These are phyloP conservation scores for Camellia oleifera DNA, from an alignment of 179 eudicot species.

Conservation along the genomic window DNA sequence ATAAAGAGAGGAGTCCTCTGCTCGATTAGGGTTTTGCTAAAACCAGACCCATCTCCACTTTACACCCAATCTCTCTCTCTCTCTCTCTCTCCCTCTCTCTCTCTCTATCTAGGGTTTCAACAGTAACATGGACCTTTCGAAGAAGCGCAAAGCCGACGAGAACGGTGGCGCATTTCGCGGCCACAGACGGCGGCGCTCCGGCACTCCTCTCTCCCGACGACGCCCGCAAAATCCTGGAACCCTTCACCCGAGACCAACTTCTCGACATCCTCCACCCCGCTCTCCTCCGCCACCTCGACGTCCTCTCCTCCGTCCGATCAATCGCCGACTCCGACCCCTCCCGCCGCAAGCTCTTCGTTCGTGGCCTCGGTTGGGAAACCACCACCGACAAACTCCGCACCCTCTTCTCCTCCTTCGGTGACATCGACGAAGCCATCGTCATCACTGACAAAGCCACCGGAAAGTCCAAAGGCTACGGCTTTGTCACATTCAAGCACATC, in stretches of 20 bases:
- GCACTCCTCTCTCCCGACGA: slow-evolving; percentile 31
- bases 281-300: slow-evolving; percentile 37
- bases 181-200: slow-evolving; percentile 1
- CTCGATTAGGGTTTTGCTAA: neutral
- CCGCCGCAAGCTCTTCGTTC: slow-evolving; percentile 58
- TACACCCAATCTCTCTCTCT: too few relatives aligned
- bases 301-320: slow-evolving; percentile 40
- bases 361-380: slow-evolving; percentile 56
- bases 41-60: neutral
- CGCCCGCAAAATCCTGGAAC: slow-evolving; percentile 43
- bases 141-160: slow-evolving; percentile 59
- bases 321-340: slow-evolving; percentile 43
- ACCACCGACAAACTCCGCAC: slow-evolving; percentile 41
- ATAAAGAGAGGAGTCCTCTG: too few relatives aligned
- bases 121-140: slow-evolving; percentile 29
- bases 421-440: slow-evolving; percentile 49
- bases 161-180: slow-evolving; percentile 30
- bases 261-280: slow-evolving; percentile 42
- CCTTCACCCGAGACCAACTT: slow-evolving; percentile 43
- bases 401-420: slow-evolving; percentile 44
- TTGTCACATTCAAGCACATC: slow-evolving; percentile 51
- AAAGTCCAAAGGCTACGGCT: slow-evolving; percentile 54
- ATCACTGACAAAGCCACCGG: slow-evolving; percentile 46
- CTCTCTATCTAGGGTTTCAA: slow-evolving; percentile 22
- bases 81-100: slow-evolving; percentile 3